These are phyloP conservation scores for Dissophora ornata DNA, from an alignment of 192 early-diverging fungal genomes.

Conservation along the genomic window DNA sequence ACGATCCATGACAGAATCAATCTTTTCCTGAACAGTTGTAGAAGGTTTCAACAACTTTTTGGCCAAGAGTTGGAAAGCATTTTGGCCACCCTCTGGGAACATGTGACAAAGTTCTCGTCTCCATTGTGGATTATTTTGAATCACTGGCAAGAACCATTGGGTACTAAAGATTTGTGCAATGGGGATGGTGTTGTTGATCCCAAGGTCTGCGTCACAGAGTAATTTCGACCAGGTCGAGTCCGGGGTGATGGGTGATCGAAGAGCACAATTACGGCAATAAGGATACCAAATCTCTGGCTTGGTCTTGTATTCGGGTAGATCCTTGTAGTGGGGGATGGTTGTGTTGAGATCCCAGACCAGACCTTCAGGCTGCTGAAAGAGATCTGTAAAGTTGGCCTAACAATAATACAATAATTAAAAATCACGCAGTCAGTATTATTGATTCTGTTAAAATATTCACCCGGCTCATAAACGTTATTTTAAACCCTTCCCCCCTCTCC, in stretches of 20 bases:
- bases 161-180: conserved; percentile 37
- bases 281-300: conserved; percentile 50
- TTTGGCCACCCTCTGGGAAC: conserved; percentile 36
- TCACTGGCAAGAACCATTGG: conserved; percentile 47
- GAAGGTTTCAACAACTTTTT: conserved; percentile 26
- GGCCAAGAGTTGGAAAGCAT: conserved; percentile 32
- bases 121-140: conserved; percentile 44
- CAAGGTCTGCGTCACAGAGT: conserved; percentile 27
- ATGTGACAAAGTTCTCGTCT: conserved; percentile 30
- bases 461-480: neutral
- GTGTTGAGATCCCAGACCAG: conserved; percentile 37
- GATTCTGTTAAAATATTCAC: too few species aligned
- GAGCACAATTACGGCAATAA: conserved; percentile 47
- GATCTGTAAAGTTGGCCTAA: conserved; percentile 52
- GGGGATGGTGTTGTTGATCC: neutral
- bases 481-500: too few species aligned
- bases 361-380: conserved; percentile 30
- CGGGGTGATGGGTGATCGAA: conserved; percentile 39
- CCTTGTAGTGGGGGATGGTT: conserved; percentile 15
- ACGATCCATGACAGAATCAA: conserved; percentile 33
- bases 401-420: neutral
- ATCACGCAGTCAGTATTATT: too few species aligned
- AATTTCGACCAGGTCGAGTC: conserved; percentile 36
- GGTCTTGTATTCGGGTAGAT: conserved; percentile 17
- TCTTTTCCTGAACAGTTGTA: conserved; percentile 24